Evolutionary conservation across 148 eudicot genomes (phyloP).

Genomic region (Diospyros kaki): DNA sequence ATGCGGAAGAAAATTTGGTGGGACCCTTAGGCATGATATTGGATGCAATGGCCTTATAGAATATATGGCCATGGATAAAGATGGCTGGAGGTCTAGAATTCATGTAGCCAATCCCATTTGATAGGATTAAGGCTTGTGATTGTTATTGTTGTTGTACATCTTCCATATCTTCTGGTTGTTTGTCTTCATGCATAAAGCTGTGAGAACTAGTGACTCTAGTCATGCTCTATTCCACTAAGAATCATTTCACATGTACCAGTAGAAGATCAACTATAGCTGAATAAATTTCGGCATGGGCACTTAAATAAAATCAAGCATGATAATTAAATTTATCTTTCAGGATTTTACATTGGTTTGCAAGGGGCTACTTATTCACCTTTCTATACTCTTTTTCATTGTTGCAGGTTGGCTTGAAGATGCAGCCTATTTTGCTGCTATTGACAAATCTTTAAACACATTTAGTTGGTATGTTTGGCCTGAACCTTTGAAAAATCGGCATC

Average conservation of each 20-base stretch:
- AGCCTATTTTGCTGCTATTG: constrained; percentile 96
- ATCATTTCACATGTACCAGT: neutral
- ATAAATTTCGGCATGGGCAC: constrained; percentile 1
- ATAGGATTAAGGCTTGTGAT: no score
- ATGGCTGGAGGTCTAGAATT: no score
- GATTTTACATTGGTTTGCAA: constrained; percentile 1
- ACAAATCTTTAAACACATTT: constrained; percentile 46
- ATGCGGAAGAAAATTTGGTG: no score
- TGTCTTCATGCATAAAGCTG: neutral
- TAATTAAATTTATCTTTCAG: neutral
- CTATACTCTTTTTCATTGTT: constrained; percentile 4
- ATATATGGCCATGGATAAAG: no score
- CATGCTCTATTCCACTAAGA: neutral
- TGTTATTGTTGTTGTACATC: no score
- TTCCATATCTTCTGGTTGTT: no score
- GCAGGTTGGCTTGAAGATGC: constrained; percentile 99
- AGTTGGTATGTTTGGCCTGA: constrained; percentile 98
- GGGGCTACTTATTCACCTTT: neutral
- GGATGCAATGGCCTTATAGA: no score
- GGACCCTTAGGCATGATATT: no score
- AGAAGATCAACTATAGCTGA: neutral
- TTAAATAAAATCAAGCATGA: neutral
- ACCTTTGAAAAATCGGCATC: constrained; percentile 84
- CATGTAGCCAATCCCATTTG: no score
- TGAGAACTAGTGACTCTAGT: neutral